Evolutionary conservation across 352 stramenopile genomes (phyloP), one percentile per base, ranked within the genome.

Genomic region (Thraustochytrium striatum): DNA sequence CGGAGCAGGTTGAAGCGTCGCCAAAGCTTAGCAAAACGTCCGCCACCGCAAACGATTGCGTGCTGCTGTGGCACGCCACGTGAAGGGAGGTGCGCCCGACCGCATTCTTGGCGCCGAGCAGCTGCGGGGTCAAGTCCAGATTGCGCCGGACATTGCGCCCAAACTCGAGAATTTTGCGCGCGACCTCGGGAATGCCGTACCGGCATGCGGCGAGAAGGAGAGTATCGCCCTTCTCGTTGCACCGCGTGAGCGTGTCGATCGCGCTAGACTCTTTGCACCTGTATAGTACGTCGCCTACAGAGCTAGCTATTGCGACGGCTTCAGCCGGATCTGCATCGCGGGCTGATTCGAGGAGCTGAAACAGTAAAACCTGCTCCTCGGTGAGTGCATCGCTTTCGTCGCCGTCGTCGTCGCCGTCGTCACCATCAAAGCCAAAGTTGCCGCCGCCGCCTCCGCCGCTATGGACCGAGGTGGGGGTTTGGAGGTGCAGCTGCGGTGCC

Each of bases 391-490:
- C n/a, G n/a, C n/a, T n/a, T n/a, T n/a, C n/a, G n/a, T n/a, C n/a
- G n/a, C n/a, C n/a, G n/a, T n/a, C n/a, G n/a, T n/a, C n/a, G n/a
- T n/a, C n/a, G n/a, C n/a, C n/a, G n/a, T n/a, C n/a, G n/a, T n/a
- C n/a, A n/a, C n/a, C n/a, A n/a, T 47, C 39, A 13, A 47, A 5
- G 39, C 39, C 39, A 47, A 47, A 47, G 83, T 35, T 85, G 72
- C n/a, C 85, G 39, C 39, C 39, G 39, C 13, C 5, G 39, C 39
- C 39, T 5, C 39, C 13, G 39, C 39, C 39, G 39, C n/a, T n/a
- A n/a, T n/a, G n/a, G n/a, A n/a, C n/a, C n/a, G n/a, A n/a, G n/a
- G n/a, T n/a, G n/a, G n/a, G n/a, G n/a, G n/a, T n/a, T n/a, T n/a
- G n/a, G n/a, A n/a, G n/a, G n/a, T n/a, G n/a, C n/a, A n/a, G n/a